Base-by-base conservation (phyloP, 371 early-diverging fungal species). In the Circinella minor region DNA sequence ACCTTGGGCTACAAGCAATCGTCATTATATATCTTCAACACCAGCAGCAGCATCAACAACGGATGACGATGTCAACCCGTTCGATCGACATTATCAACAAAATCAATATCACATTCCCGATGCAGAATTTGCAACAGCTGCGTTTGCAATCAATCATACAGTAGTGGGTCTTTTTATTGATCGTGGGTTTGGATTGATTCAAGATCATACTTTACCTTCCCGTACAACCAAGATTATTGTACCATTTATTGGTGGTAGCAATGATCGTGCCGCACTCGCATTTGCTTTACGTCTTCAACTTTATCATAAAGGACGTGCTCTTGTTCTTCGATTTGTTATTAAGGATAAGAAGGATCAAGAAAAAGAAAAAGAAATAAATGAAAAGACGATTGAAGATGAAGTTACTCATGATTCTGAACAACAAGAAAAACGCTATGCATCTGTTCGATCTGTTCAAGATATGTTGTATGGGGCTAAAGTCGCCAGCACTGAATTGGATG, bases 81-180 rank as follows among this genome's bases (percentile, higher is more conserved):
- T 57, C 57, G 57, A 57, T 34, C 20, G 34, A 34, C n/a, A 57
- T 8, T 34, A 18, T 11, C 57, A 57, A 13, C 57, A 57, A 17
- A 20, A 57, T n/a, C 62, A 62, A 34, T 72, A 66, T 37, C 69
- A 49, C 18, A 14, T 67, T 7, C n/a, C 69, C 14, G 78, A 75
- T 57, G 46, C 55, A 14, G 73, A 73, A 14, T 78, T 75, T 70
- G 73, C 67, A 4, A 55, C 51, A 9, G 61, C 63, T 7, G 75
- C 74, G 0, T 80, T 69, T 47, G 61, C 64, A 0, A 69, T 74
- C 7, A 37, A n/a, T 4, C 72, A 71, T 15, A 68, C 64, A 14
- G 48, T 70, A 0, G 66, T 73, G 10, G 92, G 82, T 17, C 81
- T 92, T 37, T 90, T 93, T 72, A 82, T 93, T 51, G 93, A 94